Evolutionary conservation across 345 rosid genomes (phyloP).

Genomic region (Hevea brasiliensis): DNA sequence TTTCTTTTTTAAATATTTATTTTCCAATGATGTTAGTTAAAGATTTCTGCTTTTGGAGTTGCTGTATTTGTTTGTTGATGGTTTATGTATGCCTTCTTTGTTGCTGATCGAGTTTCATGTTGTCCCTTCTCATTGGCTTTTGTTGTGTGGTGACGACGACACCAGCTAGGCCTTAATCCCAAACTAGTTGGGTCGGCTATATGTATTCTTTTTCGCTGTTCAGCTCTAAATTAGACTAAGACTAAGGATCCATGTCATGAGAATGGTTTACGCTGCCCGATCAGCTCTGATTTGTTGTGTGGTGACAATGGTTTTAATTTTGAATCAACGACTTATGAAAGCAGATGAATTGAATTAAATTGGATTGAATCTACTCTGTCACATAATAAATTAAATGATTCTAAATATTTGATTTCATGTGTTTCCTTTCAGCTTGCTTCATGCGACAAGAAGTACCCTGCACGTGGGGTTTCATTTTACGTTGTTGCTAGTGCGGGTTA

Average conservation of each 20-base stretch:
- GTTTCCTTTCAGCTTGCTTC: conserved; percentile 50
- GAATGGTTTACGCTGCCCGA: no score
- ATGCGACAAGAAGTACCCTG: conserved; percentile 35
- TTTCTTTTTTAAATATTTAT: background rate
- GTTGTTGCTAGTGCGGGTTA: conserved; percentile 61
- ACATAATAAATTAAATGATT: background rate
- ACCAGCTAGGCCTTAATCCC: no score
- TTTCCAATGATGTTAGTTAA: background rate
- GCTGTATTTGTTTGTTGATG: background rate
- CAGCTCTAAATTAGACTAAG: no score
- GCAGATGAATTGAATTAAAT: background rate
- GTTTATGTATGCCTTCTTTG: background rate
- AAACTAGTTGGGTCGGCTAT: no score
- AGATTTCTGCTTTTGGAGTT: background rate
- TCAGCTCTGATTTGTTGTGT: background rate
- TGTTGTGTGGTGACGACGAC: background rate
- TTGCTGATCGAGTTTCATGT: background rate
- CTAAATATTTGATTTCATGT: conserved; percentile 11
- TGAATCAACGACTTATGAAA: background rate
- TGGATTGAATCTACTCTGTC: background rate
- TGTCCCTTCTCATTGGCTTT: background rate
- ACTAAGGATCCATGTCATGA: no score
- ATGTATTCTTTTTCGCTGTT: no score
- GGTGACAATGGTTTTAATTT: background rate
- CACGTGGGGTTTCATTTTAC: conserved; percentile 42